Evolutionary conservation across 1,284 basidiomycete genomes (phyloP).

Genomic region (Peniophora sp.): DNA sequence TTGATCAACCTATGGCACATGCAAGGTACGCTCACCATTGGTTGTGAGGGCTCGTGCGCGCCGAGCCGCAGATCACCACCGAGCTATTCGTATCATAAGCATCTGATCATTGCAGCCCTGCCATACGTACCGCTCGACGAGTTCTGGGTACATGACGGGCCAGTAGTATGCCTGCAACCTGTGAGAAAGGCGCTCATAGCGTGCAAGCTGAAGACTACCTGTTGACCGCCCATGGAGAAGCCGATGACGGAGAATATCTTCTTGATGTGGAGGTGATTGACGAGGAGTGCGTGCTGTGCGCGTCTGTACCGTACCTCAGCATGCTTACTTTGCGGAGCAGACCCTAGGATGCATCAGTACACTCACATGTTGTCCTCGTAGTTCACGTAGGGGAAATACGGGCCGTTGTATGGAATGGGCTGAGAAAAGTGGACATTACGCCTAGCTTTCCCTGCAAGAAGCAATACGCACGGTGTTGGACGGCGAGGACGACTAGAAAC

Average conservation of each 20-base stretch:
- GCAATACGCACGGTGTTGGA: slow-evolving; percentile 42
- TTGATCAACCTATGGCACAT: background rate
- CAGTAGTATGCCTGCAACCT: slow-evolving; percentile 46
- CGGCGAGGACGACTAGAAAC: slow-evolving; percentile 45
- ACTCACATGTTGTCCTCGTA: slow-evolving; percentile 55
- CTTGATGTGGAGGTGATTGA: slow-evolving; percentile 37
- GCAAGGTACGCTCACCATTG: slow-evolving; percentile 32
- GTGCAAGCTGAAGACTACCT: slow-evolving; percentile 23
- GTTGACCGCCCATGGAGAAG: slow-evolving; percentile 59
- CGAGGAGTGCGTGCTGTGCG: slow-evolving; percentile 50
- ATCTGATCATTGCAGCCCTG: background rate
- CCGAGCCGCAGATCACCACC: slow-evolving; percentile 48
- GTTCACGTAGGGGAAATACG: slow-evolving; percentile 32
- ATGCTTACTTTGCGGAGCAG: too few species aligned
- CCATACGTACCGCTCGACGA: slow-evolving; percentile 38
- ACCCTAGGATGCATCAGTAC: too few species aligned
- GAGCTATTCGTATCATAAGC: slow-evolving; percentile 23
- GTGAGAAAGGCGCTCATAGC: background rate
- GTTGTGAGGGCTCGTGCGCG: slow-evolving; percentile 54
- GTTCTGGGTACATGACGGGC: slow-evolving; percentile 52
- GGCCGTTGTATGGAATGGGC: slow-evolving; percentile 32
- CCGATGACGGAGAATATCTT: slow-evolving; percentile 45
- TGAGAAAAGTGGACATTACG: slow-evolving; percentile 10
- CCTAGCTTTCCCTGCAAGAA: background rate
- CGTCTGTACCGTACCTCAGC: slow-evolving; percentile 25